These are phyloP conservation scores for Candida namnaoensis DNA, from an alignment of 805 yeast species.

Conservation along the genomic window DNA sequence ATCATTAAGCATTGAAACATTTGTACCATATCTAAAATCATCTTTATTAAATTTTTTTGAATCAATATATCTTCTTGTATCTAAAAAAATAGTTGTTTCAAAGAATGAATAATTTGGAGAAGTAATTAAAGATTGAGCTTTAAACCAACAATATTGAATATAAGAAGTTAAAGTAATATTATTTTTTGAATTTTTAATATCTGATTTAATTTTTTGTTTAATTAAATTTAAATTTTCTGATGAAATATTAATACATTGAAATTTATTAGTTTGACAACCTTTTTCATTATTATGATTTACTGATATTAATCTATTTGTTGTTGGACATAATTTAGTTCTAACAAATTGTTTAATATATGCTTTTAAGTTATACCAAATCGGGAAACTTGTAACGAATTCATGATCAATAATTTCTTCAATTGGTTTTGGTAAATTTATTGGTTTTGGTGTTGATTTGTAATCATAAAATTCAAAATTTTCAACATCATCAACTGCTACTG, in stretches of 20 bases:
- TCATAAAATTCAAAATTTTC: neutral
- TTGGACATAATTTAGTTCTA: too few species aligned
- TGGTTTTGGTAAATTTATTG: conserved; percentile 10
- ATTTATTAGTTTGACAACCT: neutral
- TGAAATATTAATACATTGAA: too few species aligned
- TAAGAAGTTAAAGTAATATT: conserved; percentile 11
- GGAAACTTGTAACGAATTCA: too few species aligned
- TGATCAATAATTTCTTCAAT: conserved; percentile 3
- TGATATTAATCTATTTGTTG: neutral
- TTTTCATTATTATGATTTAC: too few species aligned
- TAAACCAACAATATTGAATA: conserved; percentile 10
- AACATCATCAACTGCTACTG: too few species aligned
- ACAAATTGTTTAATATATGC: neutral
- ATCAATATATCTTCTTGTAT: conserved; percentile 9
- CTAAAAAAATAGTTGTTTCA: conserved; percentile 10
- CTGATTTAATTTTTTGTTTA: too few species aligned
- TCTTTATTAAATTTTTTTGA: conserved; percentile 1
- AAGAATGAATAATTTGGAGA: conserved; percentile 1
- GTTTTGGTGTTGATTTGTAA: conserved; percentile 5
- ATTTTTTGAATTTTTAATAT: too few species aligned
- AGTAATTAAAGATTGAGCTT: conserved; percentile 5
- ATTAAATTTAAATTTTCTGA: neutral
- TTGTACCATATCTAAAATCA: conserved; percentile 10
- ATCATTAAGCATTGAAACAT: conserved; percentile 9
- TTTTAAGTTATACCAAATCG: too few species aligned